phyloP scores from a whole-genome alignment of 768 basidiomycete species.

The Suillus sp. region DNA sequence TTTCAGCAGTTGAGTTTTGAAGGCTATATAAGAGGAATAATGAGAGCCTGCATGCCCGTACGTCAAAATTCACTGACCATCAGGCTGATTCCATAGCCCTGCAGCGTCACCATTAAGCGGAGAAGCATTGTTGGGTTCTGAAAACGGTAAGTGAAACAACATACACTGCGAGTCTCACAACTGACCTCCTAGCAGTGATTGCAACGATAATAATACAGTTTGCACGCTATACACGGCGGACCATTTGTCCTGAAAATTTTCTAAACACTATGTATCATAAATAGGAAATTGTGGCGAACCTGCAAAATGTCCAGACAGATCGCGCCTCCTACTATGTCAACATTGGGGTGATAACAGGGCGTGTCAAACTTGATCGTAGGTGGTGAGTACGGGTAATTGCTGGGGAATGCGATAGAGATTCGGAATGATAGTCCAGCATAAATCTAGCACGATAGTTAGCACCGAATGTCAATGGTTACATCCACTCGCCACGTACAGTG shows the following conservation, averaged over 20 bases:
- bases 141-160: conserved; percentile 7
- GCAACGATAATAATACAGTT: conserved; percentile 84
- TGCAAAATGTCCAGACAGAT: conserved; percentile 91
- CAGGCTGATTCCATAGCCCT: conserved; percentile 72
- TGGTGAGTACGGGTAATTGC: conserved; percentile 86
- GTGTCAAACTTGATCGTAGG: conserved; percentile 87
- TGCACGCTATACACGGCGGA: conserved; percentile 92
- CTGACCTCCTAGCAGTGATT: conserved; percentile 85
- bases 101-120: conserved; percentile 89
- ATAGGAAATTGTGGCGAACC: conserved; percentile 39
- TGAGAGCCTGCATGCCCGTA: not conserved
- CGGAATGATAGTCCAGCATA: conserved; percentile 81
- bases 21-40: conserved; percentile 50
- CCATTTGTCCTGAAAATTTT: conserved; percentile 75
- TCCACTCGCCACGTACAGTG: conserved; percentile 52
- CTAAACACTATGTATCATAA: not conserved
- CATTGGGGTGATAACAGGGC: conserved; percentile 91
- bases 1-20: conserved; percentile 70
- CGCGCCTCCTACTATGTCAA: conserved; percentile 73
- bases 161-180: conserved; percentile 13
- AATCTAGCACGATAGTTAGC: conserved; percentile 44
- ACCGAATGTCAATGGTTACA: conserved; percentile 10
- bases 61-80: conserved; percentile 43
- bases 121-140: conserved; percentile 93
- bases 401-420: conserved; percentile 81